Evolutionary conservation across 306 rosid genomes (phyloP).

Genomic region (Castanopsis chinensis): DNA sequence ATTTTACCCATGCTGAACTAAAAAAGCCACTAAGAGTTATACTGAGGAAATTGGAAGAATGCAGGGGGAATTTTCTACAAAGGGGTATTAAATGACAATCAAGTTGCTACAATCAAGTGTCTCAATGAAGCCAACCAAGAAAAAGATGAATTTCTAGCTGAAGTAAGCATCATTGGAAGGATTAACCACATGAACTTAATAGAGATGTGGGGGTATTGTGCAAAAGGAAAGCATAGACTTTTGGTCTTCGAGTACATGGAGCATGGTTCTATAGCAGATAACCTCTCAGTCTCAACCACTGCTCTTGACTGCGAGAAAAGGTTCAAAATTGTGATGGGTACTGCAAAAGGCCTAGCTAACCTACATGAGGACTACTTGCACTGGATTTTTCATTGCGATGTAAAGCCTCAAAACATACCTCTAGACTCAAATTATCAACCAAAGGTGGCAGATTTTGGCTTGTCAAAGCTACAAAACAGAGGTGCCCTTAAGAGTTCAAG

Average conservation of each 20-base stretch:
- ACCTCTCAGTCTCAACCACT: background rate
- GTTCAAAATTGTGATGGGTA: constrained; percentile 32
- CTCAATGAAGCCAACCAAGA: constrained; percentile 31
- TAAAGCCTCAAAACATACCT: constrained; percentile 35
- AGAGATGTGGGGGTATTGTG: constrained; percentile 41
- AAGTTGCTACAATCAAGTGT: constrained; percentile 41
- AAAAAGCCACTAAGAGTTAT: constrained; percentile 44
- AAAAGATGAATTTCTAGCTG: constrained; percentile 40
- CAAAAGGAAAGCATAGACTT: constrained; percentile 29
- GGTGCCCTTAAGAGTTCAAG: background rate
- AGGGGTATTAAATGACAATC: constrained; percentile 35
- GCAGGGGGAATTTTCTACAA: constrained; percentile 53
- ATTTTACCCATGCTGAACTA: constrained; percentile 42
- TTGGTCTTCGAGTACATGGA: constrained; percentile 35
- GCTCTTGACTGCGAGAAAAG: constrained; percentile 26
- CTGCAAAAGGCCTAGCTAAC: constrained; percentile 40
- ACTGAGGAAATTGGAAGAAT: constrained; percentile 52
- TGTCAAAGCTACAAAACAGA: constrained; percentile 28
- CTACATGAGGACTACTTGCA: constrained; percentile 44
- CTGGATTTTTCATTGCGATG: constrained; percentile 41
- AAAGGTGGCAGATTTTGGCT: constrained; percentile 37
- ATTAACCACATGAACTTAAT: constrained; percentile 33
- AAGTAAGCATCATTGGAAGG: constrained; percentile 28
- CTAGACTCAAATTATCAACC: constrained; percentile 21
- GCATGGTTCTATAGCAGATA: constrained; percentile 26